phyloP scores from a whole-genome alignment of 169 alveolate species.

The Eimeria necatrix region DNA sequence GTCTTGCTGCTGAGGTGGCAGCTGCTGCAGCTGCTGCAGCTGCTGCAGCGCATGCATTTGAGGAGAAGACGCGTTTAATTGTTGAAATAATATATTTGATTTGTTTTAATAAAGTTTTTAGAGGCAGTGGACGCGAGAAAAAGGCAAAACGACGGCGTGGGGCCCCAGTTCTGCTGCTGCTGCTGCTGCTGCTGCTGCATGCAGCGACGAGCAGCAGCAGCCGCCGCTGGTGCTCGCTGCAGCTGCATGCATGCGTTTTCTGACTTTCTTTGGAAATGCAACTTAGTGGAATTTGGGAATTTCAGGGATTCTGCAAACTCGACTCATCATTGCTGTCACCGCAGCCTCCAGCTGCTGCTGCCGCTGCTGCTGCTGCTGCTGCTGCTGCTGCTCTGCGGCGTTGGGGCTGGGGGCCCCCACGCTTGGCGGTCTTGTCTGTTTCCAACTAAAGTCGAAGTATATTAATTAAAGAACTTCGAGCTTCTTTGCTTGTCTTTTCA shows the following conservation, averaged over 20 bases:
- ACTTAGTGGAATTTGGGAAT: neutral
- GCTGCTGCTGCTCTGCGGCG: neutral
- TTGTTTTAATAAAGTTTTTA: too few species aligned
- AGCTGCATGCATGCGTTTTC: constrained; percentile 15
- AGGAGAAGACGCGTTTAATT: too few species aligned
- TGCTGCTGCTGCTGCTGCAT: neutral
- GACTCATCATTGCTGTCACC: neutral
- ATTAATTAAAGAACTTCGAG: too few species aligned
- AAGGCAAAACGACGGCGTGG: neutral
- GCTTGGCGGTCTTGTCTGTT: neutral
- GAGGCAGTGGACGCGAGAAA: too few species aligned
- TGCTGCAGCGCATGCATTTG: too few species aligned
- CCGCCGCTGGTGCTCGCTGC: neutral
- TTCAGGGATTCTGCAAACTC: neutral
- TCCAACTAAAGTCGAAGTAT: neutral
- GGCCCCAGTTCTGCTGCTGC: neutral
- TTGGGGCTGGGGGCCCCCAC: too few species aligned
- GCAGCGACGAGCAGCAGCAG: neutral
- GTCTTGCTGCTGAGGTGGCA: too few species aligned
- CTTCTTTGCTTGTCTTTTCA: too few species aligned
- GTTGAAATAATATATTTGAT: too few species aligned
- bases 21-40: too few species aligned
- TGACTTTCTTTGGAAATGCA: neutral
- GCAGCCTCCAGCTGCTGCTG: neutral
- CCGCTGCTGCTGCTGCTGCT: neutral